phyloP scores from a whole-genome alignment of 2,329 filamentous ascomycete genomes.

The Claviceps arundinis region DNA sequence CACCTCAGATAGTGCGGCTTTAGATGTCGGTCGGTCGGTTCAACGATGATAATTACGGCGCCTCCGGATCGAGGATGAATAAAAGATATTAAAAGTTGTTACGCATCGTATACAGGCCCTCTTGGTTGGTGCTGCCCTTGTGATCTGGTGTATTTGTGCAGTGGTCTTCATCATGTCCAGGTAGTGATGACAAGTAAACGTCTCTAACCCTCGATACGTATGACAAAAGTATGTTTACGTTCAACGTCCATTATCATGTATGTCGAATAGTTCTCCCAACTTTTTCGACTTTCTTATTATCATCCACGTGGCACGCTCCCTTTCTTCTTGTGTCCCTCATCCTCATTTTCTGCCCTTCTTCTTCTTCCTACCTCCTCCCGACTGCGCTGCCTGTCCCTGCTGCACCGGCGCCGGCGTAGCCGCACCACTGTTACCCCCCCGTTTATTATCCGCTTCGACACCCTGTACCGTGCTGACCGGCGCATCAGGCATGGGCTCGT shows the following conservation, averaged over 20 bases:
- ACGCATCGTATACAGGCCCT: background rate
- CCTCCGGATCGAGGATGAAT: background rate
- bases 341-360: conserved; percentile 55
- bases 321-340: background rate
- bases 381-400: conserved; percentile 12
- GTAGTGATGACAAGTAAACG: too few relatives aligned
- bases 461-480: conserved; percentile 8
- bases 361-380: conserved; percentile 47
- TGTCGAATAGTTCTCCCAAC: background rate
- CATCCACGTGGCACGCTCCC: background rate
- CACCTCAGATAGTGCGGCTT: background rate
- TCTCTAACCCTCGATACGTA: too few relatives aligned
- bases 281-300: too few relatives aligned
- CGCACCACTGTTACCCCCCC: conserved; percentile 14
- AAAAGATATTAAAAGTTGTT: background rate
- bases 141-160: background rate
- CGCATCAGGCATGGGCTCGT: conserved; percentile 30
- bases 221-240: background rate
- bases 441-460: conserved; percentile 16
- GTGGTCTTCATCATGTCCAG: background rate
- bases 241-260: background rate
- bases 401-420: conserved; percentile 13
- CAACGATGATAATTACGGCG: conserved; percentile 5
- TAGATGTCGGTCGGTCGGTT: conserved; percentile 7
- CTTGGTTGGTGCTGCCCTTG: background rate